Evolutionary conservation across 805 yeast species (phyloP).

Genomic region (Ogataea thermomethanolica): DNA sequence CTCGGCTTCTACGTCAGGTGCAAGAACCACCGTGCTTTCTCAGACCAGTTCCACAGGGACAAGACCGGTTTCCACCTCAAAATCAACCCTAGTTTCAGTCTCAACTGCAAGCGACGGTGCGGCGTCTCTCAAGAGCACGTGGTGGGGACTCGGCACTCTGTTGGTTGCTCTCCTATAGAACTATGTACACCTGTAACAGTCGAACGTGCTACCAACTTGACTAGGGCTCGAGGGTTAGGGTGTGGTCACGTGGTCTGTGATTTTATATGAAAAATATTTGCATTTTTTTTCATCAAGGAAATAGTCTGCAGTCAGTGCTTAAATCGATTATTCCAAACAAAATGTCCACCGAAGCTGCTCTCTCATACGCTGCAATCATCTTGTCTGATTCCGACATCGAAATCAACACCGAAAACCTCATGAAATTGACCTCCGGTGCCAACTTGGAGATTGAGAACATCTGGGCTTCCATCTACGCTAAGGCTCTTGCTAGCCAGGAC

Average conservation of each 20-base stretch:
- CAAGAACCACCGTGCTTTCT: not conserved
- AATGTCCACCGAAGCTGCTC: slow-evolving; percentile 89
- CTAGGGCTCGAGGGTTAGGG: slow-evolving; percentile 4
- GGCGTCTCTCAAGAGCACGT: not conserved
- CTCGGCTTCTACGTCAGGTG: not conserved
- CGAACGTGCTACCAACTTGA: slow-evolving; percentile 3
- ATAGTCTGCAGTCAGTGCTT: slow-evolving; percentile 43
- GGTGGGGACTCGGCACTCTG: slow-evolving; percentile 2
- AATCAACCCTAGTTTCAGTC: not conserved
- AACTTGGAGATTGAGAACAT: slow-evolving; percentile 71
- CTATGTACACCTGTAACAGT: not conserved
- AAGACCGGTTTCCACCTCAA: not conserved
- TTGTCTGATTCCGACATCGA: slow-evolving; percentile 96
- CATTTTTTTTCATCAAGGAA: slow-evolving; percentile 26
- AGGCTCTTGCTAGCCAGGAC: slow-evolving; percentile 79
- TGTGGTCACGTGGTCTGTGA: slow-evolving; percentile 4
- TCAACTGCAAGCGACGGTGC: not conserved
- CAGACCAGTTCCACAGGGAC: no score
- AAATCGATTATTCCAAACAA: slow-evolving; percentile 42
- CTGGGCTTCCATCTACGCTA: slow-evolving; percentile 81
- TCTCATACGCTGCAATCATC: slow-evolving; percentile 97
- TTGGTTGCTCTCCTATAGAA: slow-evolving; percentile 7
- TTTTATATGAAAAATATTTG: slow-evolving; percentile 7
- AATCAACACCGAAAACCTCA: slow-evolving; percentile 79
- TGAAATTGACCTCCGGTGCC: slow-evolving; percentile 71